Evolutionary conservation across 176 grass and related monocot species (phyloP), one percentile per base, ranked within the genome.

Genomic region (Cymbopogon citratus): DNA sequence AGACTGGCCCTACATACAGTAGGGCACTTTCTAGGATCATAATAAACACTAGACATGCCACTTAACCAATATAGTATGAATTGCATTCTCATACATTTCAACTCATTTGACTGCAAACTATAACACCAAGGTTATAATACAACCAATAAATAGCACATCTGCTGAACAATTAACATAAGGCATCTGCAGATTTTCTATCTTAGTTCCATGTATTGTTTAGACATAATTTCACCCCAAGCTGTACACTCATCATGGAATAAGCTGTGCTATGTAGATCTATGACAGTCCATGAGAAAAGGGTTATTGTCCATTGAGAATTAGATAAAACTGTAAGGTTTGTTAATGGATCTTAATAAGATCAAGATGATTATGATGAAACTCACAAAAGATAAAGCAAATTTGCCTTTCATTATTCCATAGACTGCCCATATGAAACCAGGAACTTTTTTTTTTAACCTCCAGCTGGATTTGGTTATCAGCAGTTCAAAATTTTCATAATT

Each of bases 191-290:
- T 71, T 44, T 36, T 77, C 14, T 6, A 7, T 43, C 64, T 28
- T 60, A 77, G 15, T 79, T 59, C n/a, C 5, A 28, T 51, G 2
- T 82, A 13, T 39, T 60, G 11, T 31, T 67, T 68, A 34, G 25
- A 74, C 9, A 67, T 4, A 66, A 1, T 74, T 57, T 54, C 46
- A 44, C 65, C 12, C 36, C 11, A 75, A 69, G 19, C 38, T 24
- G 5, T 66, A 2, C 33, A 65, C 63, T 74, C 34, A 81, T 52
- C 10, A 87, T 9, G 63, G 71, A n/a, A 75, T 8, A 69, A 81
- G 35, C 10, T 61, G 25, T 27, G 38, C 43, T 48, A 52, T 24
- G 16, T 29, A 68, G 49, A 52, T 64, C 1, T 40, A 27, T 11
- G 21, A 13, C 21, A 18, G 51, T 40, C 7, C 24, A 5, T 7